These are phyloP conservation scores for Xerocomellus intermedius DNA, from an alignment of 768 basidiomycete genomes.

Conservation along the genomic window DNA sequence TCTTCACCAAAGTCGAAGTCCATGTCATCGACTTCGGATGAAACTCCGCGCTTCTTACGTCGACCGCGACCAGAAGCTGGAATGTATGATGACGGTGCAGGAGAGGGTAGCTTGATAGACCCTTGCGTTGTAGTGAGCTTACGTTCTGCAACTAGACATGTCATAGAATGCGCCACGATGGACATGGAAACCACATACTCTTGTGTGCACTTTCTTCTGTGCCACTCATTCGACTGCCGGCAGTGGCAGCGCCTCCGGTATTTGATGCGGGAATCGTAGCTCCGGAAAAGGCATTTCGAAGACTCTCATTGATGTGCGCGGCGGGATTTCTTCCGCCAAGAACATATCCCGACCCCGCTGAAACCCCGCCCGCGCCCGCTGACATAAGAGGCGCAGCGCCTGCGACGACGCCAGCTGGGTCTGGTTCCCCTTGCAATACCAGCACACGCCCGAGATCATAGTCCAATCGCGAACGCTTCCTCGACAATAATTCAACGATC, in stretches of 20 bases:
- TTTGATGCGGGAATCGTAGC: slow-evolving; percentile 23
- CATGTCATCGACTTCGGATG: slow-evolving; percentile 35
- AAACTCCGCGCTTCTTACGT: slow-evolving; percentile 36
- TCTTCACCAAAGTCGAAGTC: slow-evolving; percentile 37
- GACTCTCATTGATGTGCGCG: slow-evolving; percentile 39
- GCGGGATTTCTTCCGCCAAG: slow-evolving; percentile 38
- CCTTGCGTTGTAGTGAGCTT: slow-evolving; percentile 29
- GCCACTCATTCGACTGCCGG: slow-evolving; percentile 15
- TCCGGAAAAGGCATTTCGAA: slow-evolving; percentile 36
- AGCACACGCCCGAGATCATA: slow-evolving; percentile 45
- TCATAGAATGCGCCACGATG: neutral
- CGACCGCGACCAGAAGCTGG: slow-evolving; percentile 31
- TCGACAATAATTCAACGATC: slow-evolving; percentile 42
- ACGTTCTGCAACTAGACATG: slow-evolving; percentile 23
- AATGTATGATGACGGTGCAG: slow-evolving; percentile 31
- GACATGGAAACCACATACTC: slow-evolving; percentile 18
- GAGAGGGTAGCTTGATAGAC: slow-evolving; percentile 36
- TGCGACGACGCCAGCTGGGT: slow-evolving; percentile 33
- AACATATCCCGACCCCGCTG: slow-evolving; percentile 27
- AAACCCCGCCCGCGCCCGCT: slow-evolving; percentile 8
- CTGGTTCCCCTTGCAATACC: slow-evolving; percentile 43
- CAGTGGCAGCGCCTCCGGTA: neutral
- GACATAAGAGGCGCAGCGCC: slow-evolving; percentile 27
- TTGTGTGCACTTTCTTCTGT: slow-evolving; percentile 30
- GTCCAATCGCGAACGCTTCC: slow-evolving; percentile 48